These are phyloP conservation scores for Coemansia sp. DNA, from an alignment of 192 early-diverging fungal species.

Conservation along the genomic window DNA sequence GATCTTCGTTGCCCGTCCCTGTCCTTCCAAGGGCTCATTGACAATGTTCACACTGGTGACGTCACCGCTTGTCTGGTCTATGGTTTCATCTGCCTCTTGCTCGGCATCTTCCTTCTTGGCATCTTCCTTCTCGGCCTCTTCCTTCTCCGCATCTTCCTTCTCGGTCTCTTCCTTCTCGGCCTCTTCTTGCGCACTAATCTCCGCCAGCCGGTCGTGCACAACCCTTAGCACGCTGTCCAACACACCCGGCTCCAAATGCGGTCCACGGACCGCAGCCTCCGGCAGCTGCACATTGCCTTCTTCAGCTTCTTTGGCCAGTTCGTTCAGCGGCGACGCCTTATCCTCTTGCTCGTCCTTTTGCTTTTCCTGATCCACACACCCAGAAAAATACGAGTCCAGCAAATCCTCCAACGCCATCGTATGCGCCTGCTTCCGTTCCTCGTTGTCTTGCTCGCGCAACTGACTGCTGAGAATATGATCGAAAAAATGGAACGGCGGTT, in stretches of 20 bases:
- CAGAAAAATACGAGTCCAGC: constrained; percentile 39
- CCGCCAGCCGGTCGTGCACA: constrained; percentile 33
- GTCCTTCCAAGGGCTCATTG: constrained; percentile 6
- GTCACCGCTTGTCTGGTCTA: not conserved
- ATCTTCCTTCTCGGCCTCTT: not conserved
- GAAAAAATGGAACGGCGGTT: constrained; percentile 47
- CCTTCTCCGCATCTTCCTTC: not conserved
- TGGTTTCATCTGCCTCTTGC: not conserved
- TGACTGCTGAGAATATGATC: constrained; percentile 37
- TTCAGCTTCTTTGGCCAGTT: not conserved
- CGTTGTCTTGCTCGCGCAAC: constrained; percentile 33
- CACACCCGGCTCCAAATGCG: constrained; percentile 15
- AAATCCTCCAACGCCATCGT: constrained; percentile 23
- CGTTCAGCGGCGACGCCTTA: not conserved
- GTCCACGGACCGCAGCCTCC: not conserved
- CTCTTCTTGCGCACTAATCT: constrained; percentile 36
- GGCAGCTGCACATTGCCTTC: no score
- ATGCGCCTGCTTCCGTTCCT: constrained; percentile 36
- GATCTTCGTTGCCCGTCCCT: not conserved
- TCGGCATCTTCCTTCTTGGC: not conserved
- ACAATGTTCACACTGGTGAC: constrained; percentile 23
- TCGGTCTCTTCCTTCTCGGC: constrained; percentile 1
- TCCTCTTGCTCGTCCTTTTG: not conserved
- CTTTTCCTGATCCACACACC: not conserved
- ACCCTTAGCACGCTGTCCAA: constrained; percentile 43